A percentile compares a stretch with the other conserved stretches of the same genome.
phyloP scores from a whole-genome alignment of 805 yeast genomes.

The Scheffersomyces amazonensis region DNA sequence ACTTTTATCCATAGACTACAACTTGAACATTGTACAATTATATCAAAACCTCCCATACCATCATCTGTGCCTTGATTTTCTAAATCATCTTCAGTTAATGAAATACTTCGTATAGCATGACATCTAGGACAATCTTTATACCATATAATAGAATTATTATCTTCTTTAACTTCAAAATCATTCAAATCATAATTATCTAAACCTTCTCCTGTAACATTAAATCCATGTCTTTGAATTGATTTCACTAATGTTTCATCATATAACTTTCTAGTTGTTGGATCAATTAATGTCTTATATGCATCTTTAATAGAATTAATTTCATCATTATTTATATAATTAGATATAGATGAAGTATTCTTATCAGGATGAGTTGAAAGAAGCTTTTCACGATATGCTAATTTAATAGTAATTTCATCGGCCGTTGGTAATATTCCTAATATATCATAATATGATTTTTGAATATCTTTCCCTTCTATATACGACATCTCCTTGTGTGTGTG shows the following conservation, averaged over 20 bases:
- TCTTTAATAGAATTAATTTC: constrained; percentile 42
- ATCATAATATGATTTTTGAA: constrained; percentile 43
- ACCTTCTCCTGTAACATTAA: constrained; percentile 57
- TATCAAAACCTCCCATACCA: constrained; percentile 54
- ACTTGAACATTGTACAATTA: constrained; percentile 74
- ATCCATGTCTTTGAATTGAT: constrained; percentile 33
- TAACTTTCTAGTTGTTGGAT: constrained; percentile 33
- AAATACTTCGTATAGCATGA: constrained; percentile 48
- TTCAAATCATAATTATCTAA: constrained; percentile 66
- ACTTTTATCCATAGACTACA: constrained; percentile 89
- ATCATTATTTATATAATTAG: constrained; percentile 3
- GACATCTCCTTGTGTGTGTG: too few relatives aligned
- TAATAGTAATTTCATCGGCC: constrained; percentile 43
- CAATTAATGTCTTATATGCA: constrained; percentile 62
- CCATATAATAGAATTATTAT: constrained; percentile 31
- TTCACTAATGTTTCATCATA: constrained; percentile 51
- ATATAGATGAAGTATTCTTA: constrained; percentile 30
- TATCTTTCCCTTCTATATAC: constrained; percentile 4
- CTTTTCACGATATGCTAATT: constrained; percentile 59
- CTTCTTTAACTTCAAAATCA: constrained; percentile 48
- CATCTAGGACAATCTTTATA: constrained; percentile 68
- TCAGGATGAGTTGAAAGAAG: constrained; percentile 79
- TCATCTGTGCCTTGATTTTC: constrained; percentile 49
- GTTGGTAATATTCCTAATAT: constrained; percentile 49
- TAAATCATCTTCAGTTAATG: constrained; percentile 60